Percentiles rank a stretch among this genome's conserved stretches.
phyloP scores from a whole-genome alignment of 306 rosid species.

The Cucurbita argyrosperma region DNA sequence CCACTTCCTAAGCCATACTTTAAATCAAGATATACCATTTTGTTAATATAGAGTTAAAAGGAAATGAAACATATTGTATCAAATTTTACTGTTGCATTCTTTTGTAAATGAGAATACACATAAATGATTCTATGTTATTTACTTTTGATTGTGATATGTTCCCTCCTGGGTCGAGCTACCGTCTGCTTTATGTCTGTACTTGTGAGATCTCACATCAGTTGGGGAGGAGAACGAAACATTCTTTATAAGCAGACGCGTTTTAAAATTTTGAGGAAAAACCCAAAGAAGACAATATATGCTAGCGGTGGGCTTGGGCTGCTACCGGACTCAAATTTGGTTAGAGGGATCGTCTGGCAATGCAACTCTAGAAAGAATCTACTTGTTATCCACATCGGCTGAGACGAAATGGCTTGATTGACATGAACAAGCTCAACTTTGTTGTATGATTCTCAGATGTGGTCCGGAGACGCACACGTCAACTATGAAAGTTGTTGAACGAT shows the following conservation, averaged over 20 bases:
- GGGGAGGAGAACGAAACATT: too few species aligned
- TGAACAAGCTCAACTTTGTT: background rate
- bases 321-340: too few species aligned
- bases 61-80: constrained; percentile 2
- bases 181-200: too few species aligned
- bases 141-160: background rate
- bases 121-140: constrained; percentile 14
- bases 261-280: too few species aligned
- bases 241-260: too few species aligned
- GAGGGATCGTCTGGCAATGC: background rate
- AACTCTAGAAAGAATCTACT: background rate
- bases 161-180: background rate
- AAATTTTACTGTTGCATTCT: constrained; percentile 22
- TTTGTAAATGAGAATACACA: constrained; percentile 35
- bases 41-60: constrained; percentile 1
- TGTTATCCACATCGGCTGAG: background rate
- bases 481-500: background rate
- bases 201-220: too few species aligned
- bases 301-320: too few species aligned
- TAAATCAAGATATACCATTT: background rate
- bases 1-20: background rate
- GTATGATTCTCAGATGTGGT: background rate
- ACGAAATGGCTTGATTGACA: background rate
- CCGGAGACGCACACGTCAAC: background rate
- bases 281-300: too few species aligned